Evolutionary conservation across 1,139 yeast species (phyloP), one percentile per base, ranked within the genome.

Genomic region (Suhomyces bolitotheri): DNA sequence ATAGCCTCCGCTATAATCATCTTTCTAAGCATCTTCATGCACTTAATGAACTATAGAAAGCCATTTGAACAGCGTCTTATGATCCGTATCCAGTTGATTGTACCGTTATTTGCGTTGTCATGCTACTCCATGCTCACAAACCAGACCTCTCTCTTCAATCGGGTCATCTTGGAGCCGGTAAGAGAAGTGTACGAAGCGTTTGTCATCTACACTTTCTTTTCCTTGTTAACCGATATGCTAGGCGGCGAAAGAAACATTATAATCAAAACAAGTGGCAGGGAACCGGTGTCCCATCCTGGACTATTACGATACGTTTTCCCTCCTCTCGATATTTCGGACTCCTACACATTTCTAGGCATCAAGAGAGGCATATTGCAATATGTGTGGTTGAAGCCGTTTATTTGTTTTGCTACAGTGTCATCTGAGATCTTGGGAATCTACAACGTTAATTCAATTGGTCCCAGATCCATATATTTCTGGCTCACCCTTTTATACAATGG

Each of bases 121-220:
- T 76, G 83, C 70, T 64, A 78, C 56, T 50, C 64, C 12, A 64
- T 77, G 70, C 56, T 84, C 35, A 55, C 73, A 30, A 62, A 75
- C 43, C 71, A 72, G 35, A 44, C 58, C 10, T 56, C 70, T 3
- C 30, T 48, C 5, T 41, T 62, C 8, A 58, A 70, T 15, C 71
- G 77, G 22, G 62, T 64, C 33, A 54, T 82, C 16, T 51, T 90
- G 8, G 95, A 83, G 45, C 96, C 97, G 0, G 50, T 85, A 1
- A 69, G 95, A 36, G 98, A 92, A 54, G 79, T 90, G 1, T 92
- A 92, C 58, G 99, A 94, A 60, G 96, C 97, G 0, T 87, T 94
- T 61, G 97, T 90, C 28, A 86, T 92, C 27, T 94, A 92, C 58
- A 89, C 97, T 3, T 92, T 92, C 58, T 90, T 87, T 63, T 76